phyloP scores from a whole-genome alignment of 1,139 yeast genomes.

The Kluyveromyces marxianus region DNA sequence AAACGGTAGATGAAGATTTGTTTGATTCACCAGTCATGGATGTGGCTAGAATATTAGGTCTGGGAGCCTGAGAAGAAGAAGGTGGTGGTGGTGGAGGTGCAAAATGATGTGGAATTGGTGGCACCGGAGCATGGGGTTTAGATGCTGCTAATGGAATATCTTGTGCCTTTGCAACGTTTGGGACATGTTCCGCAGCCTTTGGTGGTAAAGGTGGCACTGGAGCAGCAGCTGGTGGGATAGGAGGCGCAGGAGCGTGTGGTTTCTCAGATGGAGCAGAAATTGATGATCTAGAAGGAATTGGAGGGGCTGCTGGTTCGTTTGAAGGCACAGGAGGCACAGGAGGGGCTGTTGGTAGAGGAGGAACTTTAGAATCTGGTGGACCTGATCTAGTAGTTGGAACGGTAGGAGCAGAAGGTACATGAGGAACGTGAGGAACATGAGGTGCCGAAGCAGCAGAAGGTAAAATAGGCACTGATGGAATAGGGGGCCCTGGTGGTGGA shows the following conservation, averaged over 20 bases:
- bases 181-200: not conserved
- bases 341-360: conserved; percentile 4
- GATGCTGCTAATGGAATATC: not conserved
- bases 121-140: conserved; percentile 11
- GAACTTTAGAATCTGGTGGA: too few relatives aligned
- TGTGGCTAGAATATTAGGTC: not conserved
- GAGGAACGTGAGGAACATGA: not conserved
- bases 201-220: conserved; percentile 11
- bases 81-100: conserved; percentile 12
- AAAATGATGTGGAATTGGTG: conserved; percentile 13
- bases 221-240: conserved; percentile 16
- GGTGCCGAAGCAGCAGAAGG: not conserved
- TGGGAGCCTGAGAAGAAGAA: not conserved
- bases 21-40: too few relatives aligned
- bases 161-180: not conserved
- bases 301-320: not conserved
- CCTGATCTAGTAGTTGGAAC: not conserved
- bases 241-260: conserved; percentile 19
- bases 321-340: conserved; percentile 4
- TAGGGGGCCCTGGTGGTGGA: not conserved
- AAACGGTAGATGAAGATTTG: not conserved
- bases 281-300: not conserved
- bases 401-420: conserved; percentile 1
- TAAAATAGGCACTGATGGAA: not conserved
- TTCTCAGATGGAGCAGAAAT: conserved; percentile 10